A percentile compares a stretch with the other conserved stretches of the same genome.
Evolutionary conservation across 176 grass and related monocot species (phyloP).

Genomic region (Raddia distichophylla): DNA sequence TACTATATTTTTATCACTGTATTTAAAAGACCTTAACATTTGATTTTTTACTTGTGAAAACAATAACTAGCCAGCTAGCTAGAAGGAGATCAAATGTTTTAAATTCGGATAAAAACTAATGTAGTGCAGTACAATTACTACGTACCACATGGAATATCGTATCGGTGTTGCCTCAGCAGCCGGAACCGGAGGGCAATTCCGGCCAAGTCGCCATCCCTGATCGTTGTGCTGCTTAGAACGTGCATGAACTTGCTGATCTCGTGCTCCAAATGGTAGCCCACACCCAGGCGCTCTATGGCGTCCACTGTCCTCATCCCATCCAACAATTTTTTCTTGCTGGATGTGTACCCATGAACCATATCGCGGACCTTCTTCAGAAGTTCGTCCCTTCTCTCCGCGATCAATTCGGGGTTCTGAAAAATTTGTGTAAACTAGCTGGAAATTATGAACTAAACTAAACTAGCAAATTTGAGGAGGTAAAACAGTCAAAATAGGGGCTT

Average conservation of each 20-base stretch:
- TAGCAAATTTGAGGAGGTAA: no score
- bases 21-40: not conserved
- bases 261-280: slow-evolving; percentile 24
- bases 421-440: no score
- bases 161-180: slow-evolving; percentile 24
- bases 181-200: slow-evolving; percentile 20
- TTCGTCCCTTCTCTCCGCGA: not conserved
- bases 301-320: slow-evolving; percentile 10
- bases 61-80: no score
- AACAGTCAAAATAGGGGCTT: no score
- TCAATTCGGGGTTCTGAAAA: not conserved
- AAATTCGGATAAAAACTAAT: not conserved
- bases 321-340: not conserved
- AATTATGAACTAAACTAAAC: no score
- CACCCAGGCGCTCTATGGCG: slow-evolving; percentile 20
- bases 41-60: not conserved
- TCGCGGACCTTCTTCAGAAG: not conserved
- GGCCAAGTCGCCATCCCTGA: not conserved
- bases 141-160: not conserved
- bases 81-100: no score
- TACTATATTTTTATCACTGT: not conserved
- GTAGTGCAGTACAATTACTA: not conserved
- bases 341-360: not conserved
- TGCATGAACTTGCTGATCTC: not conserved
- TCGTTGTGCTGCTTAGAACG: not conserved